Conservation (phyloP, 345 rosid species). For the Fremontodendron californicum region DNA sequence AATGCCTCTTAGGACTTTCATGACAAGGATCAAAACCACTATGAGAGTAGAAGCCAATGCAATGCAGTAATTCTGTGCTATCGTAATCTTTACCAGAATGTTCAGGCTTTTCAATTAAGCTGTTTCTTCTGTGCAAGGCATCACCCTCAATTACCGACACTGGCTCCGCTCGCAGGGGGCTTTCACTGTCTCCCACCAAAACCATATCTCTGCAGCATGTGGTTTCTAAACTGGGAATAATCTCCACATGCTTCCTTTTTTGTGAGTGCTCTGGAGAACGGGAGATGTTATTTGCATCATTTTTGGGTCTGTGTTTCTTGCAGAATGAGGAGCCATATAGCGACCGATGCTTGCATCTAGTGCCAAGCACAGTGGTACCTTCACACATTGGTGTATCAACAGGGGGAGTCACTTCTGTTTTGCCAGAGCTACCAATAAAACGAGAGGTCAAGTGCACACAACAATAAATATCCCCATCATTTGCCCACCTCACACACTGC, state of each 20-base stretch:
- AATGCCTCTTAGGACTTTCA: constrained; percentile 66
- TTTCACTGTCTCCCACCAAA: constrained; percentile 39
- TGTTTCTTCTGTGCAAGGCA: constrained; percentile 27
- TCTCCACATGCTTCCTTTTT: constrained; percentile 58
- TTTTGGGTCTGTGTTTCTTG: constrained; percentile 83
- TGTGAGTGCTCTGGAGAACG: constrained; percentile 32
- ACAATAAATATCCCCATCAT: constrained; percentile 93
- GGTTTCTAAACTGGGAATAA: constrained; percentile 36
- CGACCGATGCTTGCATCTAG: constrained; percentile 89
- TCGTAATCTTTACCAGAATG: constrained; percentile 40
- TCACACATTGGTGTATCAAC: constrained; percentile 71
- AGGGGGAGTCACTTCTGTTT: constrained; percentile 47
- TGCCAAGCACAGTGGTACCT: constrained; percentile 96
- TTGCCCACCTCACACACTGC: constrained; percentile 98
- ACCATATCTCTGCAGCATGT: constrained; percentile 45
- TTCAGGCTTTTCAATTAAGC: constrained; percentile 42
- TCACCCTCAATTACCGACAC: constrained; percentile 37
- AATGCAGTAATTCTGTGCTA: constrained; percentile 32
- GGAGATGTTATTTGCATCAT: constrained; percentile 24
- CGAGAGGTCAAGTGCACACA: constrained; percentile 99
- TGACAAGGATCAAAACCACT: constrained; percentile 48
- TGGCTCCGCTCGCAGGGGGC: constrained; percentile 43
- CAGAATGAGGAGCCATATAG: constrained; percentile 76
- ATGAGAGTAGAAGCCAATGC: constrained; percentile 57
- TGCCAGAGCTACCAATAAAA: constrained; percentile 55